Base-by-base conservation (phyloP, 106 monocot species). In the Posidonia australis region DNA sequence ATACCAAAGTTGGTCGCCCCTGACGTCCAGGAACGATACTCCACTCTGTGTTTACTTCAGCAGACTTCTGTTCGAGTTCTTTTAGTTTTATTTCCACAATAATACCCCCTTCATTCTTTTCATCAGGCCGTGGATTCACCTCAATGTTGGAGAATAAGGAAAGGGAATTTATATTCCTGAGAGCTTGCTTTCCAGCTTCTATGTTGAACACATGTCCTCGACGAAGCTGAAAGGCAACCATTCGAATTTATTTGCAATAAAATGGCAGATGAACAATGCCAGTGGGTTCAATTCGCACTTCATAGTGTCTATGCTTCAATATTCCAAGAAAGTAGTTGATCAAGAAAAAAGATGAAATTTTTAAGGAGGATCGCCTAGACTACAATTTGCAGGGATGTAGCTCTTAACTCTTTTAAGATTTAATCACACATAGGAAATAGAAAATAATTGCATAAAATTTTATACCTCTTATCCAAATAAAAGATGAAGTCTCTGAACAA, bases 11-110 rank as follows among this genome's bases (percentile, higher is more conserved):
- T 64, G 98, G 91, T 47, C 84, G 72, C 46, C 98, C 98, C 44
- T 98, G 73, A 49, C 82, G 82, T 23, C 87, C 91, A 72, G 91
- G 85, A 29, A 91, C 87, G 29, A 98, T 84, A 76, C 79, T 88
- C 98, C 90, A 98, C 67, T 87, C 98, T 46, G 98, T 87, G 73
- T 81, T 85, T 58, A 98, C 90, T 83, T 98, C 98, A 51, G 91
- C 85, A 57, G 84, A 85, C 58, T 98, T 98, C 47, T 84, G 87
- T 14, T 98, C 91, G 47, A 85, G 60, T 76, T 98, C 98, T 65
- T 91, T 91, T 17, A 98, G 80, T 69, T 91, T 91, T 57, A 98
- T 88, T 72, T 91, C 98, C 58, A 98, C 85, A 21, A 91, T 78
- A 17, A 98, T 88, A 42, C 91, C 98, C 61, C 96, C 90, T 75